These are phyloP conservation scores for Coniochaeta sp. DNA, from an alignment of 2,329 filamentous ascomycete genomes.

Conservation along the genomic window DNA sequence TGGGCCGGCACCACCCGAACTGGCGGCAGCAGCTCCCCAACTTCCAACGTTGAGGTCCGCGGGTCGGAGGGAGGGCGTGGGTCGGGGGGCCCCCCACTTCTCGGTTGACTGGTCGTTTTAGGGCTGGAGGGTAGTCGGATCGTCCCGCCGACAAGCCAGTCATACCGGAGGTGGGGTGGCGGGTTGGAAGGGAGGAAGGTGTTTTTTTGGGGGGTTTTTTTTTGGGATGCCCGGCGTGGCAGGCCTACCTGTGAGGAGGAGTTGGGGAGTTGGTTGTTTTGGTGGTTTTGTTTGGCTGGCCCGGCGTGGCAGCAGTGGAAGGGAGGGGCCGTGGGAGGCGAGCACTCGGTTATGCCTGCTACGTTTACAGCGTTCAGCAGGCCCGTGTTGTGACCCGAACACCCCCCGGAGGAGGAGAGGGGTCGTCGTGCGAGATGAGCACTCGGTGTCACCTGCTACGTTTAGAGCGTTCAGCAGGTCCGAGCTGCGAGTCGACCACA, in stretches of 20 bases:
- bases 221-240: not conserved
- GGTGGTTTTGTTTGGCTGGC: not conserved
- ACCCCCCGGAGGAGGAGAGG: too few relatives aligned
- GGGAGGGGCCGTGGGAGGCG: too few relatives aligned
- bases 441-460: not conserved
- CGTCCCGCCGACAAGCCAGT: not conserved
- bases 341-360: too few relatives aligned
- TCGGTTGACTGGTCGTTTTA: not conserved
- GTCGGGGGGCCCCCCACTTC: not conserved
- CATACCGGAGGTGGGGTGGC: not conserved
- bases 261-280: not conserved
- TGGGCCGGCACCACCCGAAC: not conserved
- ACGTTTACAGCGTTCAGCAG: too few relatives aligned
- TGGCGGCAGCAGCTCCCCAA: not conserved
- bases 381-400: too few relatives aligned
- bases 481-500: not conserved
- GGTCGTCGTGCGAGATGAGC: not conserved
- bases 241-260: not conserved
- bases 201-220: not conserved
- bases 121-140: not conserved
- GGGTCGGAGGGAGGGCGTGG: too few relatives aligned
- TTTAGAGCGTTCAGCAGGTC: not conserved
- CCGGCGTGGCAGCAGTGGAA: not conserved
- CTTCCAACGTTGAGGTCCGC: not conserved
- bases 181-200: not conserved